Base-by-base conservation (phyloP, 306 rosid genomes). In the Quercus cerris region DNA sequence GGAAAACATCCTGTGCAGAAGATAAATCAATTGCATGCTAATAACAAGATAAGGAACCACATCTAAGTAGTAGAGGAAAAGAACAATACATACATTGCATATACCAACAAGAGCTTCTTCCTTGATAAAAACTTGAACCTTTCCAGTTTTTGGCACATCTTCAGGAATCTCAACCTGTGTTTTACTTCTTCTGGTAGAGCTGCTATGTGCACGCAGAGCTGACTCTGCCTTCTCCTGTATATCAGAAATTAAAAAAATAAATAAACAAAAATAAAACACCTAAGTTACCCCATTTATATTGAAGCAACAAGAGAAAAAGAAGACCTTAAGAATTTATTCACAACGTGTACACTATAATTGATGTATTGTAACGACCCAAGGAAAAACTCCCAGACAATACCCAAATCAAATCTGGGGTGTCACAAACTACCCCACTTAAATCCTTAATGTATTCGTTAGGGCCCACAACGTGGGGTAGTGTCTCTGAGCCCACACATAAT, bases 171-270 rank as follows among this genome's bases (percentile, higher is more conserved):
- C 83, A 54, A 81, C 87, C 76, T 71, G 76, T 72, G 84, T 80
- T 77, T 77, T 85, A 80, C 63, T 82, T 78, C 89, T 84, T 87
- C 86, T 86, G 55, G 89, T 89, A 75, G 99, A 95, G 87, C 98
- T 95, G 85, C 99, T 95, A 81, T 93, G 98, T 49, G 99, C 99
- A 75, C 99, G 99, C 77, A 93, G 73, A 76, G 94, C 99, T 63
- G 99, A 95, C 73, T 91, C 96, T 49, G 97, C 95, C 67, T 76
- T 89, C 90, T 93, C 99, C 99, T 95, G 81, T 51, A 78, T 66
- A 88, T 57, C 54, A 33, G 71, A 19, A 83, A 83, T 61, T 58
- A 63, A 76, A 67, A 80, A 49, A 77, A 61, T 69, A 80, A 49
- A 73, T 74, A 54, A 33, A 73, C 18, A 38, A 38, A 38, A 7